Conservation (phyloP, 495 filamentous ascomycete genomes). For the Talaromyces adpressus region DNA sequence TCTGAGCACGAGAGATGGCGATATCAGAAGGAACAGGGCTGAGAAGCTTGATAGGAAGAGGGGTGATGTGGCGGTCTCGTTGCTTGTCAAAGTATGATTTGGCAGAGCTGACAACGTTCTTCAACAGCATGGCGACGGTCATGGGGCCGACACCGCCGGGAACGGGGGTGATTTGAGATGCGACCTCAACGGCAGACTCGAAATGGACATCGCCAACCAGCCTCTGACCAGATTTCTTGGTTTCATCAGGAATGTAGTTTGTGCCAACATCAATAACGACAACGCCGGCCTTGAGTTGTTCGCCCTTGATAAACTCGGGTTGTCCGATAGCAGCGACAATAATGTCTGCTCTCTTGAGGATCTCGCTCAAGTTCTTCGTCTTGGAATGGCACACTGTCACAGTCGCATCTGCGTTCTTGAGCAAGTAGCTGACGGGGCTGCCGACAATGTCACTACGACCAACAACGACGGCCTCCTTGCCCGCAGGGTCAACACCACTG, state of each 20-base stretch:
- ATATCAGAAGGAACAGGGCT: slow-evolving; percentile 89
- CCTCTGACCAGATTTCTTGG: slow-evolving; percentile 86
- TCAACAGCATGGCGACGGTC: slow-evolving; percentile 93
- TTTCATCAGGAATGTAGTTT: slow-evolving; percentile 90
- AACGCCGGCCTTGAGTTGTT: slow-evolving; percentile 88
- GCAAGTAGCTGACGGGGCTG: slow-evolving; percentile 88
- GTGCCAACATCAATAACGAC: slow-evolving; percentile 98
- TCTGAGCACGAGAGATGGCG: slow-evolving; percentile 80
- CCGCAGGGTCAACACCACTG: slow-evolving; percentile 71
- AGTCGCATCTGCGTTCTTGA: slow-evolving; percentile 92
- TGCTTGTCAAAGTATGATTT: slow-evolving; percentile 74
- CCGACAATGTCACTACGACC: slow-evolving; percentile 96
- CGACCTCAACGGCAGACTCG: slow-evolving; percentile 75
- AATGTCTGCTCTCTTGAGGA: slow-evolving; percentile 81
- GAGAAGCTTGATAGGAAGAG: slow-evolving; percentile 69
- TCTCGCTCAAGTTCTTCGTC: slow-evolving; percentile 62
- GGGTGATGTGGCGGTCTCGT: slow-evolving; percentile 65
- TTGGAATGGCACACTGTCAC: slow-evolving; percentile 94
- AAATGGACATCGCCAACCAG: slow-evolving; percentile 97
- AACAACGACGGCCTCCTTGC: slow-evolving; percentile 91
- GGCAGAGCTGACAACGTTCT: slow-evolving; percentile 86
- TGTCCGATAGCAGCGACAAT: slow-evolving; percentile 88
- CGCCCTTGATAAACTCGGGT: slow-evolving; percentile 80
- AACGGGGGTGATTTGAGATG: slow-evolving; percentile 93
- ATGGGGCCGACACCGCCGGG: slow-evolving; percentile 96